Conservation (phyloP, 1,139 yeast species). For the Suhomyces taliae region DNA sequence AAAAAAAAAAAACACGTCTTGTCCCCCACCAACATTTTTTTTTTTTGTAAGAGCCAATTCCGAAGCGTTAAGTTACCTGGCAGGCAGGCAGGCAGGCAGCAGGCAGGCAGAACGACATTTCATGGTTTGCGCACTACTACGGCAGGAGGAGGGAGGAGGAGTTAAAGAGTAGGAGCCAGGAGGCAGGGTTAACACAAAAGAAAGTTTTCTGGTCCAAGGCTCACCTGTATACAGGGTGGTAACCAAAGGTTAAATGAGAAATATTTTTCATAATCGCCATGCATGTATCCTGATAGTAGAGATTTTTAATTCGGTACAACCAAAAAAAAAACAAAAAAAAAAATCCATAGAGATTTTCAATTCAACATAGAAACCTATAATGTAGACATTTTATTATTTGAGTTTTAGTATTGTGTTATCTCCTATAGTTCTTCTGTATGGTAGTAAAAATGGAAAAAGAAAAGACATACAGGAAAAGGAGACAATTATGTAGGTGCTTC, state of each 20-base stretch:
- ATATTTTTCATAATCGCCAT: constrained; percentile 1
- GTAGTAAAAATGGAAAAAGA: constrained; percentile 6
- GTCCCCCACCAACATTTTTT: not conserved
- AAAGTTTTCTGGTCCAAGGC: constrained; percentile 1
- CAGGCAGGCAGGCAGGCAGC: no score
- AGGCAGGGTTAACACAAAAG: not conserved
- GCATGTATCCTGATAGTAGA: constrained; percentile 9
- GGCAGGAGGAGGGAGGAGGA: not conserved
- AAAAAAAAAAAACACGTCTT: not conserved
- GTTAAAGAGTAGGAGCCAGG: not conserved
- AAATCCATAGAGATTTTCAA: constrained; percentile 7
- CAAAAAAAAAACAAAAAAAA: constrained; percentile 2
- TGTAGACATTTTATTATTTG: constrained; percentile 8
- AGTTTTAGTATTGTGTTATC: constrained; percentile 6
- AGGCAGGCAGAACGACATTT: constrained; percentile 4
- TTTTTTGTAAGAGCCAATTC: not conserved
- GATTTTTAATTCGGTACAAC: constrained; percentile 2
- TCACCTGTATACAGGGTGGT: constrained; percentile 1
- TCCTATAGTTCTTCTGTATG: constrained; percentile 4
- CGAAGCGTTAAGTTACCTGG: not conserved
- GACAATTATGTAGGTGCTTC: constrained; percentile 8
- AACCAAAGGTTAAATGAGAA: constrained; percentile 2
- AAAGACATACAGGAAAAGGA: constrained; percentile 10
- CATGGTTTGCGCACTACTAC: not conserved
- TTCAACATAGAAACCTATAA: constrained; percentile 6